Evolutionary conservation across 2,329 filamentous ascomycete species (phyloP), one percentile per base, ranked within the genome.

Genomic region (Ramichloridium luteum): DNA sequence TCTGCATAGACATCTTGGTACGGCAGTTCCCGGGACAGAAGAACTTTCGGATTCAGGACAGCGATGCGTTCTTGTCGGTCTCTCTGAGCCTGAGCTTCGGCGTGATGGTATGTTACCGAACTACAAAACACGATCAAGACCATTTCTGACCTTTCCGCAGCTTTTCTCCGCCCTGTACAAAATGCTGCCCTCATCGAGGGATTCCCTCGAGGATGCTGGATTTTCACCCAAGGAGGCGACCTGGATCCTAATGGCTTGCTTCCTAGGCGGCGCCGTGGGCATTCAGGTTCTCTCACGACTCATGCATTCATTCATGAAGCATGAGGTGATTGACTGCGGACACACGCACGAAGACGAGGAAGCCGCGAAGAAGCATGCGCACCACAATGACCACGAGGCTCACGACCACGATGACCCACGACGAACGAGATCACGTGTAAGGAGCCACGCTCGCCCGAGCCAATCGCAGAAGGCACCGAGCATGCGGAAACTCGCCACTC

Each of bases 71-170:
- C 54, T 67, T 94, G 4, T 86, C 86, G 1, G 75, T 77, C 13
- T 94, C 88, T 0, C 61, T 96, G 38, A 93, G 86, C 57, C 61
- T 98, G 42, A 94, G 85, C 54, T 93, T 93, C 45, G 88, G 90
- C 26, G 86, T 96, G 27, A 93, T 98, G 85, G 86, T 93, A 57
- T 43, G 72, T 53, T 14, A 34, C 18, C 15, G 16, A 6, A 13
- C 20, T 16, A 8, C 8, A n/a, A 23, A 23, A n/a, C 16, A 15
- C 9, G 13, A 17, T 17, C n/a, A 8, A 8, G n/a, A 8, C 27
- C 28, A 17, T 16, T 30, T 16, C 41, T 45, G 17, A 44, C 12
- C 13, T 9, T 23, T 10, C 16, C 30, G 4, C 47, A 93, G 85
- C 70, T 93, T 25, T 94, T 93, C 57, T 93, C 86, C 20, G 77